Evolutionary conservation across 2,329 filamentous ascomycete species (phyloP).

Genomic region (Aureobasidium sp.): DNA sequence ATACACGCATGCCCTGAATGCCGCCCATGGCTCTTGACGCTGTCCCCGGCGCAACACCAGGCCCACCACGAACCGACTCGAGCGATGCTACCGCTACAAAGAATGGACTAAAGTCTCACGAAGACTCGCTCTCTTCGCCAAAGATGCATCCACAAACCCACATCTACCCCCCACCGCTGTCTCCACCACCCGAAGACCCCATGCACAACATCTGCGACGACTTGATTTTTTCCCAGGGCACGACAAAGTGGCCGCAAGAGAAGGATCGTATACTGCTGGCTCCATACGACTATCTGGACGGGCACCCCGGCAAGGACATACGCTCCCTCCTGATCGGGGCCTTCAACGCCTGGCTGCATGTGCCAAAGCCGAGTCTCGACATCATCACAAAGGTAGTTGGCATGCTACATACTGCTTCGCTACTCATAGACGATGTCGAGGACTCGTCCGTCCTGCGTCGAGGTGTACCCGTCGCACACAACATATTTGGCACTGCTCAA

Average conservation of each 20-base stretch:
- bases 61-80: conserved; percentile 15
- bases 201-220: conserved; percentile 22
- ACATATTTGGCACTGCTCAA: conserved; percentile 77
- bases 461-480: conserved; percentile 74
- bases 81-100: conserved; percentile 10
- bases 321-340: conserved; percentile 70
- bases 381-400: conserved; percentile 74
- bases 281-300: conserved; percentile 73
- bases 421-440: conserved; percentile 84
- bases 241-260: conserved; percentile 56
- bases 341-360: conserved; percentile 74
- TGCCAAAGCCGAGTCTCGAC: conserved; percentile 61
- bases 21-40: conserved; percentile 13
- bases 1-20: conserved; percentile 1
- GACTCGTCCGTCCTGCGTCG: conserved; percentile 70
- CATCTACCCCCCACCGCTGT: conserved; percentile 4
- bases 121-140: background rate
- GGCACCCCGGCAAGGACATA: conserved; percentile 78
- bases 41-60: conserved; percentile 17
- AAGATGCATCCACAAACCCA: conserved; percentile 8
- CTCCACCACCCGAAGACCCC: conserved; percentile 8
- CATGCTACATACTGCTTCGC: conserved; percentile 78
- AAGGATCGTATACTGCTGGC: conserved; percentile 73
- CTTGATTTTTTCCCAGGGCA: conserved; percentile 34
- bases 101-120: conserved; percentile 7